A percentile compares a stretch with the other conserved stretches of the same genome.
These are phyloP conservation scores for Entophlyctis helioformis DNA, from an alignment of 192 early-diverging fungal genomes.

Conservation along the genomic window DNA sequence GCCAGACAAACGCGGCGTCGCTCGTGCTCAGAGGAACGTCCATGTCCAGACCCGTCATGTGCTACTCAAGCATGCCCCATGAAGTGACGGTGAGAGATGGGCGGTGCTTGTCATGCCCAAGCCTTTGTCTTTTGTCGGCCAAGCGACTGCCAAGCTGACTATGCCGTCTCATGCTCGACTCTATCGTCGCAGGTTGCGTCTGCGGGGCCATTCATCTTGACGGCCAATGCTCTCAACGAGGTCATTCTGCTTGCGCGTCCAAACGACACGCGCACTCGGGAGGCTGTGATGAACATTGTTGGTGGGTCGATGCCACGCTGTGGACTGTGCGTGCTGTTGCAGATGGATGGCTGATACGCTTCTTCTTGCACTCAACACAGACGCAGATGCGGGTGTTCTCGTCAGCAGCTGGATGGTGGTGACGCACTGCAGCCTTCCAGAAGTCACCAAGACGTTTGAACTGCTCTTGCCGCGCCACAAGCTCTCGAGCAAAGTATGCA, in stretches of 20 bases:
- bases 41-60: slow-evolving; percentile 17
- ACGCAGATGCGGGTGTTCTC: slow-evolving; percentile 14
- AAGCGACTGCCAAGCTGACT: too few relatives aligned
- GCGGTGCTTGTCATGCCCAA: background rate
- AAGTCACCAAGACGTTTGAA: slow-evolving; percentile 36
- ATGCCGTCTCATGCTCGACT: too few relatives aligned
- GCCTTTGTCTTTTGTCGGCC: background rate
- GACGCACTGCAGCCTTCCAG: slow-evolving; percentile 19
- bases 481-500: slow-evolving; percentile 31
- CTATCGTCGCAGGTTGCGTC: slow-evolving; percentile 8
- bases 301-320: too few relatives aligned
- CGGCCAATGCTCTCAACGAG: slow-evolving; percentile 30
- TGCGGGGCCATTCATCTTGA: slow-evolving; percentile 18
- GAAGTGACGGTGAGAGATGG: slow-evolving; percentile 6
- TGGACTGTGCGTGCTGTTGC: background rate
- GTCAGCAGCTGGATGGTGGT: slow-evolving; percentile 30
- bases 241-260: slow-evolving; percentile 24
- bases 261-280: background rate
- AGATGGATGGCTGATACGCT: background rate
- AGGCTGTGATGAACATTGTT: slow-evolving; percentile 25
- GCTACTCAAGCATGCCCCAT: slow-evolving; percentile 17
- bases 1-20: slow-evolving; percentile 25
- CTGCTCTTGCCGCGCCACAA: slow-evolving; percentile 18
- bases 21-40: slow-evolving; percentile 27
- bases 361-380: slow-evolving; percentile 5